Evolutionary conservation across 768 basidiomycete genomes (phyloP).

Genomic region (Psilocybe tampanensis): DNA sequence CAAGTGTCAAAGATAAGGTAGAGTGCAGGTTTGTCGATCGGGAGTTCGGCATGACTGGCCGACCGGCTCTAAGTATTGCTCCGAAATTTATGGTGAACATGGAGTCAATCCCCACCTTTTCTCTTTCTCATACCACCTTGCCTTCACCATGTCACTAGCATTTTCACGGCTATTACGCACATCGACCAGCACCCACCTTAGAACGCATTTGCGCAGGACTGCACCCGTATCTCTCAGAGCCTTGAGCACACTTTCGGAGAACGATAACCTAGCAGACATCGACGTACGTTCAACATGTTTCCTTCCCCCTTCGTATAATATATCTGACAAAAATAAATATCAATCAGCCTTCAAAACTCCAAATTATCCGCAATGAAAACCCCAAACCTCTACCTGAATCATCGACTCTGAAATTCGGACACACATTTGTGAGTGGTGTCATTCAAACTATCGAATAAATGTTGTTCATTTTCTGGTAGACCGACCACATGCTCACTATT

Average conservation of each 20-base stretch:
- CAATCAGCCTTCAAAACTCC: slow-evolving; percentile 52
- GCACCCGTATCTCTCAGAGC: slow-evolving; percentile 8
- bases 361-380: slow-evolving; percentile 46
- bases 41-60: slow-evolving; percentile 5
- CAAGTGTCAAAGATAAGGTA: too few species aligned
- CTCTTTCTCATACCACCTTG: neutral
- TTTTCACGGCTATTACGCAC: slow-evolving; percentile 22
- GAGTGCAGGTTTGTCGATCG: too few species aligned
- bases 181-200: slow-evolving; percentile 2
- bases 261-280: slow-evolving; percentile 31
- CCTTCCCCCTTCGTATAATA: neutral
- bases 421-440: slow-evolving; percentile 66
- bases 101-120: slow-evolving; percentile 8
- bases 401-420: slow-evolving; percentile 78
- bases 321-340: neutral
- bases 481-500: slow-evolving; percentile 86
- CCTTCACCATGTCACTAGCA: slow-evolving; percentile 24
- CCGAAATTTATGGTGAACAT: slow-evolving; percentile 1
- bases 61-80: neutral
- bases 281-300: slow-evolving; percentile 26
- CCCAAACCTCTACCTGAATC: slow-evolving; percentile 68
- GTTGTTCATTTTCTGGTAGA: slow-evolving; percentile 42
- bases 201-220: neutral
- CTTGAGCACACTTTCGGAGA: slow-evolving; percentile 12
- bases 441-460: slow-evolving; percentile 5